Evolutionary conservation across 1,139 yeast species (phyloP), one percentile per base, ranked within the genome.

Genomic region (Protomyces inouyei): DNA sequence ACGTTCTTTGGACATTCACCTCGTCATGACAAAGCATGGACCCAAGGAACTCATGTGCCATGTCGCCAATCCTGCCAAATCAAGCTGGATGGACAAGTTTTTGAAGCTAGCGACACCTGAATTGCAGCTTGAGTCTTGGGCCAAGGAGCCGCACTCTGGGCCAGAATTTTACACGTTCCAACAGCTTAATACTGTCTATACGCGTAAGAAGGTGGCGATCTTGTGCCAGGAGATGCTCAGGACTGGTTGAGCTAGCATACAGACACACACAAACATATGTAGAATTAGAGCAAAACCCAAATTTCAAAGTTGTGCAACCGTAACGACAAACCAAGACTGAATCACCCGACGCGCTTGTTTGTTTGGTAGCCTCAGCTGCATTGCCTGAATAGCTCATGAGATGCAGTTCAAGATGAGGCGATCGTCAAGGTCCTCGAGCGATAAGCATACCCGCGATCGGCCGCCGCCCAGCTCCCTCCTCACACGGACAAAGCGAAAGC

Each of bases 1-100:
- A 36, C 76, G 79, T 36, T 68, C 75, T 0, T 76, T 89, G 51
- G 88, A 86, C 67, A 73, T 84, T 4, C 76, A 81, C 54, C 78
- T 86, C 1, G 76, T 88, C 36, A 85, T 92, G 79, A 59, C 63
- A 16, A 59, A 59, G 46, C 63, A 59, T 21, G 63, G 63, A 5
- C 57, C 53, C 21, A 59, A 59, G 43, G 63, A 59, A 16, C 45
- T 59, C 25, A 28, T 59, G 28, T 25, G 53, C 10, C 8, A 38
- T 18, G 14, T 52, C 21, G 57, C 54, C 32, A 52, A 38, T 14
- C 37, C 32, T 14, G 57, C 23, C n/a, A 52, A 52, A 16, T 4
- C 14, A 21, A 32, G 14, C 12, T 52, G 45, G 46, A 14, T 23
- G 21, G 36, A 38, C 18, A 25, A 35, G n/a, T 59, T 59, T 25